Base-by-base conservation (phyloP, 495 filamentous ascomycete genomes). In the Neurospora tetraspora region DNA sequence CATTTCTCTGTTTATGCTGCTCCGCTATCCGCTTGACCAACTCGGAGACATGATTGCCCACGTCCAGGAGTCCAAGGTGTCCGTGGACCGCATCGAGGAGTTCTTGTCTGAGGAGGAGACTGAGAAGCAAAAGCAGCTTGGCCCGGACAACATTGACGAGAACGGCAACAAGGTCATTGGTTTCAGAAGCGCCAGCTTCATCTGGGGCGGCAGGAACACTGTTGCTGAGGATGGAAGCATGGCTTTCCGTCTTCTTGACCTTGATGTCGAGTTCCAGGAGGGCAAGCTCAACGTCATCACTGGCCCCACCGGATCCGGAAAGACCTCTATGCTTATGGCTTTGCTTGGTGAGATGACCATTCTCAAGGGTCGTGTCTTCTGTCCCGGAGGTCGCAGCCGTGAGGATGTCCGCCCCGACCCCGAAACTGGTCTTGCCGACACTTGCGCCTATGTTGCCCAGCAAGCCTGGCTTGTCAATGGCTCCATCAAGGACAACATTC, bases 31-130 rank as follows among this genome's bases (percentile, higher is more conserved):
- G 10, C 82, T 99, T 70, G 96, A 99, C 81, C 96, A 98, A 78
- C 86, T 99, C 5, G 96, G 96, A 65, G 96, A 99, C 79, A 99
- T 99, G 96, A 89, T 99, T 78, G 97, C 96, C 42, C 97, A 97
- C 79, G 94, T 99, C 9, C 94, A 97, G 82, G 96, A 99, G 82
- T 93, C 94, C 11, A 96, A 96, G 83, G 96, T 99, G 39, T 98
- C 96, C 2, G 88, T 99, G 65, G 94, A 97, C 78, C 94, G 96
- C 82, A 93, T 99, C 23, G 96, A 99, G 77, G 92, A 97, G 74
- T 99, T 97, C 79, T 81, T 99, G 70, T 91, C 88, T 71, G 96
- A 99, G 78, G 93, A 97, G 34, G 96, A 99, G 81, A 98, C 96
- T 0, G 93, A 96, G 72, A 99, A 99, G 80, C 98, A 97, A 76